A percentile compares a stretch with the other conserved stretches of the same genome.
These are phyloP conservation scores for Mycotypha africana DNA, from an alignment of 371 early-diverging fungal species.

Conservation along the genomic window DNA sequence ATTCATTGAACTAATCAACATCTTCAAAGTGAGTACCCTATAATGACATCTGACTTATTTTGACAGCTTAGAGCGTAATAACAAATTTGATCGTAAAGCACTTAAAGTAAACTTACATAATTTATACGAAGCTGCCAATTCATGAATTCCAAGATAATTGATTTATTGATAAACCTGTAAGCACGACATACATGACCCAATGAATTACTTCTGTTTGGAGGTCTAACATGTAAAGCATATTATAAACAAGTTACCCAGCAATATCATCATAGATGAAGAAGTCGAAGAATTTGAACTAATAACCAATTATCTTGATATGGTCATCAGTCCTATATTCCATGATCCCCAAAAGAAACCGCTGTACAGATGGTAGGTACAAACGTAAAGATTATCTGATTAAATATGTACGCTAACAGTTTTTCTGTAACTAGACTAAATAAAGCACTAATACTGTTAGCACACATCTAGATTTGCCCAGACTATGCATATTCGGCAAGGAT, in stretches of 20 bases:
- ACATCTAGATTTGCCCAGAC: conserved; percentile 12
- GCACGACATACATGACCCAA: conserved; percentile 11
- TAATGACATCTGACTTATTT: conserved; percentile 15
- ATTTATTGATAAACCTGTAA: conserved; percentile 17
- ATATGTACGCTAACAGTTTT: conserved; percentile 10
- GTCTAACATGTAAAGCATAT: conserved; percentile 13
- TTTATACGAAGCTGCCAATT: conserved; percentile 16
- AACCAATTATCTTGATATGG: conserved; percentile 7
- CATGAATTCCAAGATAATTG: conserved; percentile 15
- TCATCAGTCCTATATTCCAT: conserved; percentile 9
- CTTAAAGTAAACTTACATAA: conserved; percentile 14
- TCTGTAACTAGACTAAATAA: conserved; percentile 17
- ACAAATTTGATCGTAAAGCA: conserved; percentile 15
- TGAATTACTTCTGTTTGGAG: conserved; percentile 15
- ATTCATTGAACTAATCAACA: conserved; percentile 11
- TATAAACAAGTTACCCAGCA: conserved; percentile 15
- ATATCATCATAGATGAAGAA: conserved; percentile 13
- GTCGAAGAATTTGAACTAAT: conserved; percentile 14
- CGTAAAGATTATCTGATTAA: conserved; percentile 10
- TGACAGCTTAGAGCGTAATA: conserved; percentile 15
- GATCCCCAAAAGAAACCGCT: conserved; percentile 10
- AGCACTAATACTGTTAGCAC: conserved; percentile 12
- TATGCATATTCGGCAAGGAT: conserved; percentile 14
- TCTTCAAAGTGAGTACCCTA: conserved; percentile 18
- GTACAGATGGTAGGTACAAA: conserved; percentile 17